Evolutionary conservation across 306 rosid species (phyloP).

Genomic region (Vigna trinervia): DNA sequence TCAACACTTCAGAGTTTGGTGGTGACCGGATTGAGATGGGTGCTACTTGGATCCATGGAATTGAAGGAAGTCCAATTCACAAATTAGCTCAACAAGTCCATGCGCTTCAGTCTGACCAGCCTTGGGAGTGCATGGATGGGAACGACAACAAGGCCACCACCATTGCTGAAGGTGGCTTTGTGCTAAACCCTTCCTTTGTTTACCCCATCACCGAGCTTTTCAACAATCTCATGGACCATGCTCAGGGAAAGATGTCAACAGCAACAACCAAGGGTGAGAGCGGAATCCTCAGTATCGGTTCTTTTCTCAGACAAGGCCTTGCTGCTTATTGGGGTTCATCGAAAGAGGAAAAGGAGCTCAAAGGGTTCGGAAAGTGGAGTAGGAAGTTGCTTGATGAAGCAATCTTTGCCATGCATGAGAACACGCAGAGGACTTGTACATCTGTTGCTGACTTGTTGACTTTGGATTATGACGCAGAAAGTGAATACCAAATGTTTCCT

Average conservation of each 20-base stretch:
- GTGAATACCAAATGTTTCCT: constrained; percentile 84
- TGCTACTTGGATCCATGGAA: constrained; percentile 99
- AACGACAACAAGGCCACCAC: constrained; percentile 57
- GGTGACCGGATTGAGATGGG: constrained; percentile 95
- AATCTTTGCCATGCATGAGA: constrained; percentile 73
- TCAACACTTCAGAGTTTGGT: constrained; percentile 82
- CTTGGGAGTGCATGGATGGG: constrained; percentile 98
- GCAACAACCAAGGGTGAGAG: constrained; percentile 36
- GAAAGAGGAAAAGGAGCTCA: constrained; percentile 49
- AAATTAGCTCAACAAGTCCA: constrained; percentile 70
- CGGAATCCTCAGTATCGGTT: constrained; percentile 63
- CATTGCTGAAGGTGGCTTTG: constrained; percentile 82
- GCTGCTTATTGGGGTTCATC: constrained; percentile 53
- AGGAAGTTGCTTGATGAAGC: constrained; percentile 65
- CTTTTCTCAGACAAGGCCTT: constrained; percentile 64
- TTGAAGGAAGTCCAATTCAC: constrained; percentile 85
- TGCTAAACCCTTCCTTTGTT: constrained; percentile 50
- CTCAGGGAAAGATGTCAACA: constrained; percentile 53
- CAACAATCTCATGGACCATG: constrained; percentile 75
- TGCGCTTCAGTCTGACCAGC: constrained; percentile 74
- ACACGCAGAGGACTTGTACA: constrained; percentile 77
- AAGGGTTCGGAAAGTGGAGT: constrained; percentile 64
- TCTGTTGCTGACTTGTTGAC: constrained; percentile 73
- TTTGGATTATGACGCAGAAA: constrained; percentile 76
- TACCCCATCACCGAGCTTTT: constrained; percentile 69